Evolutionary conservation across 768 basidiomycete species (phyloP), one percentile per base, ranked within the genome.

Genomic region (Lentinula sp.): DNA sequence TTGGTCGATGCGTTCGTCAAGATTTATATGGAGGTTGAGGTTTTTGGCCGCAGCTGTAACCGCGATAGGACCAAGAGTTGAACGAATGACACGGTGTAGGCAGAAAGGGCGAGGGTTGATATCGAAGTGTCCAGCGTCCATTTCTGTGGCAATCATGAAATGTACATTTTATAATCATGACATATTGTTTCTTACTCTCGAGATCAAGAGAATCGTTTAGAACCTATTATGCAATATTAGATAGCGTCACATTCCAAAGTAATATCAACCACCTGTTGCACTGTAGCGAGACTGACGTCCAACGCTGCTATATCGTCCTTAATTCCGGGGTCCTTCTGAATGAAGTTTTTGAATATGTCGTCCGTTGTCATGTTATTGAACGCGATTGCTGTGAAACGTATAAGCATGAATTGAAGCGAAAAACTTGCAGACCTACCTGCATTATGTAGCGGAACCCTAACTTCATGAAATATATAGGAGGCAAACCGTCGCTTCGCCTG

Each of bases 391-490:
- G 23, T 28, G 18, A 8, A 56, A 40, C 7, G 52, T 35, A 2
- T 56, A 1, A 5, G 21, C 21, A 9, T 8, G 37, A 13, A 48
- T 28, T n/a, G 18, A 42, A 37, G 15, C 7, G 1, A 32, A 13
- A 42, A 32, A 21, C 11, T 13, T 39, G 3, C 63, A 39, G 9
- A 55, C 62, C 4, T 4, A 73, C 70, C 66, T 1, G 80, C 80
- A 13, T 80, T 80, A 63, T 82, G 82, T 64, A 83, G 74, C 31
- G 81, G 81, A 2, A 83, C 80, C 37, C 81, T 72, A 50, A 82
- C 81, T 62, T 71, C 64, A 65, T 80, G 79, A 65, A 80, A 80
- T 66, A 81, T 78, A 65, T 81, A 80, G 13, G 73, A 75, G 8
- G 78, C 76, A 63, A 83, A 80, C 35, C 80, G 72, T 57, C 71